phyloP scores from a whole-genome alignment of 441 rosid genomes.

The Raphanus hybrid region DNA sequence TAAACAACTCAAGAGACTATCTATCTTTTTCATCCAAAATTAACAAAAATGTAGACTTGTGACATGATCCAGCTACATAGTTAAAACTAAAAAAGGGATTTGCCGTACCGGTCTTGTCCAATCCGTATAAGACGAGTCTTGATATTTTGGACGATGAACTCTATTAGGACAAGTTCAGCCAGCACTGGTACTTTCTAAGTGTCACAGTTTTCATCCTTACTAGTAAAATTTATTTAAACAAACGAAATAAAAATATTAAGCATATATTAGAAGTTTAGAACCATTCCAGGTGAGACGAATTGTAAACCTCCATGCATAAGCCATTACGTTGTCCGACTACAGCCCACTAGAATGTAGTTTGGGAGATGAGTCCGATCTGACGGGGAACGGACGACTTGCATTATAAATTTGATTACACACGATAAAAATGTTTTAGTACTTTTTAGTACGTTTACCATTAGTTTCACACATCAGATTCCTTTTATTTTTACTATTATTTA shows the following conservation, averaged over 20 bases:
- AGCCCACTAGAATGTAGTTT: not conserved
- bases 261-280: not conserved
- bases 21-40: not conserved
- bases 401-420: not conserved
- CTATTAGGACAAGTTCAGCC: not conserved
- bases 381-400: not conserved
- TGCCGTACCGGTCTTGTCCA: not conserved
- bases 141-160: not conserved
- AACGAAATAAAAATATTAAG: not conserved
- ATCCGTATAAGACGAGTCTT: not conserved
- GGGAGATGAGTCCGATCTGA: not conserved
- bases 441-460: slow-evolving; percentile 3
- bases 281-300: not conserved
- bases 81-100: not conserved
- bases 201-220: not conserved
- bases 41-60: not conserved
- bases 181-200: not conserved
- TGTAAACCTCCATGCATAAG: not conserved
- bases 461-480: not conserved
- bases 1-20: not conserved
- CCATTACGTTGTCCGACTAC: not conserved
- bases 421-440: not conserved
- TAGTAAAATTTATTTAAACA: not conserved
- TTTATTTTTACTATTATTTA: not conserved
- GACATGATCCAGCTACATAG: not conserved